These are phyloP conservation scores for Boletus subparvulus DNA, from an alignment of 768 basidiomycete genomes.

Conservation along the genomic window DNA sequence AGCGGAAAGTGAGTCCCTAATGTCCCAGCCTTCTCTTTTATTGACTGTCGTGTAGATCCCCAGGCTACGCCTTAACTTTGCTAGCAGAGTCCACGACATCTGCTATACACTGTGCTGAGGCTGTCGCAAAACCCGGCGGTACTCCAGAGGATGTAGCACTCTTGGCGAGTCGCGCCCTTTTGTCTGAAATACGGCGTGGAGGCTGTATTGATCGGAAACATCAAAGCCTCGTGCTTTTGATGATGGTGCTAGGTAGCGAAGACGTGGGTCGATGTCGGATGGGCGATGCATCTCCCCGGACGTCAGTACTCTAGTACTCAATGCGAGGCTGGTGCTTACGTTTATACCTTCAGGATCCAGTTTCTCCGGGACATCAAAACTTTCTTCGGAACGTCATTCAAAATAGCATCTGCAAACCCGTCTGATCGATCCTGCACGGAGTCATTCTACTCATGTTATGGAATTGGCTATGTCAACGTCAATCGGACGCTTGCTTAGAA, in stretches of 20 bases:
- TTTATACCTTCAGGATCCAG: constrained; percentile 65
- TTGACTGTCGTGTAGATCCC: constrained; percentile 59
- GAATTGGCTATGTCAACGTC: constrained; percentile 87
- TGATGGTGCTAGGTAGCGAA: constrained; percentile 97
- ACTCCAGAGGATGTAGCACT: constrained; percentile 93
- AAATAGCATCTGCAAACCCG: constrained; percentile 66
- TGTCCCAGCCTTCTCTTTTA: neutral
- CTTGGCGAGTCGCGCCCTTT: constrained; percentile 71
- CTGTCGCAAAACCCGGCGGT: constrained; percentile 75
- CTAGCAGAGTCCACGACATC: constrained; percentile 92
- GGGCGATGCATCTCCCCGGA: constrained; percentile 77
- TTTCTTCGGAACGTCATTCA: constrained; percentile 93
- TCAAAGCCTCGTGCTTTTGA: constrained; percentile 78
- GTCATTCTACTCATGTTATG: constrained; percentile 86
- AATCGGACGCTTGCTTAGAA: constrained; percentile 69
- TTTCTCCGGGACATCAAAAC: constrained; percentile 79
- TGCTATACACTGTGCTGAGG: constrained; percentile 84
- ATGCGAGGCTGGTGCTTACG: constrained; percentile 2
- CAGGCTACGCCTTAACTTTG: constrained; percentile 90
- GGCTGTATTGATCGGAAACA: constrained; percentile 92
- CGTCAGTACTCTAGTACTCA: constrained; percentile 50
- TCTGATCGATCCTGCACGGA: constrained; percentile 53
- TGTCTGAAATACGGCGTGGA: constrained; percentile 75
- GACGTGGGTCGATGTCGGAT: constrained; percentile 91
- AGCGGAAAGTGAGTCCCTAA: constrained; percentile 80